Percentiles rank a stretch among this genome's conserved stretches.
These are phyloP conservation scores for Oryza glaberrima DNA, from an alignment of 176 grass and related monocot genomes.

Conservation along the genomic window DNA sequence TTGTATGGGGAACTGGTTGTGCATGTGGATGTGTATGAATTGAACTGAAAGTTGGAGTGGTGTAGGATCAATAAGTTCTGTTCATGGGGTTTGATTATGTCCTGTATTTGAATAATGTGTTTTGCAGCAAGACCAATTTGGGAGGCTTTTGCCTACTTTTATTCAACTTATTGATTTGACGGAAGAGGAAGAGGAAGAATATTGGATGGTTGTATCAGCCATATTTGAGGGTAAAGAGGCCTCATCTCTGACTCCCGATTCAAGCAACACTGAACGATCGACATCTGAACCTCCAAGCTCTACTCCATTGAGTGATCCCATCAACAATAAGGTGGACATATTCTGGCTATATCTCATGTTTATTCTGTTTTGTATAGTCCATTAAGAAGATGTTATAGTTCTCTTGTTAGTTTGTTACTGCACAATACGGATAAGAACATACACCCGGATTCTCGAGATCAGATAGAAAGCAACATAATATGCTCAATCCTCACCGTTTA, in stretches of 20 bases:
- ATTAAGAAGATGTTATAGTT: not conserved
- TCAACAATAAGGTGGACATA: constrained; percentile 83
- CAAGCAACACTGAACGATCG: constrained; percentile 50
- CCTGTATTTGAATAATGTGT: constrained; percentile 12
- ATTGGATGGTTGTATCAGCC: constrained; percentile 94
- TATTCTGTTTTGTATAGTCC: constrained; percentile 27
- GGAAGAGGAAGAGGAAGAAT: constrained; percentile 87
- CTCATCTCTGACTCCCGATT: constrained; percentile 51
- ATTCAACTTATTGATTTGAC: constrained; percentile 92
- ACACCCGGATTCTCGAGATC: not conserved
- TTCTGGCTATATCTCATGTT: not conserved
- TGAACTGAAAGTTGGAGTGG: not conserved
- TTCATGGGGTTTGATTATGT: constrained; percentile 28
- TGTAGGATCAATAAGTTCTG: not conserved
- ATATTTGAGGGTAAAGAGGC: constrained; percentile 92
- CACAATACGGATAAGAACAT: not conserved
- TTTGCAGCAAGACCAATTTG: constrained; percentile 98
- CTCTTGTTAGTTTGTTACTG: constrained; percentile 37
- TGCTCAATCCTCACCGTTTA: constrained; percentile 12
- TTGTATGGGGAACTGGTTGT: not conserved
- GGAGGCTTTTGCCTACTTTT: constrained; percentile 87
- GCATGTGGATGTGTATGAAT: not conserved
- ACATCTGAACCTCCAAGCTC: constrained; percentile 45
- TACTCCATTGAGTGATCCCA: constrained; percentile 58
- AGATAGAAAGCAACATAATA: constrained; percentile 12